Conservation (phyloP, 257 asterid genomes). For the Pogostemon cablin region DNA sequence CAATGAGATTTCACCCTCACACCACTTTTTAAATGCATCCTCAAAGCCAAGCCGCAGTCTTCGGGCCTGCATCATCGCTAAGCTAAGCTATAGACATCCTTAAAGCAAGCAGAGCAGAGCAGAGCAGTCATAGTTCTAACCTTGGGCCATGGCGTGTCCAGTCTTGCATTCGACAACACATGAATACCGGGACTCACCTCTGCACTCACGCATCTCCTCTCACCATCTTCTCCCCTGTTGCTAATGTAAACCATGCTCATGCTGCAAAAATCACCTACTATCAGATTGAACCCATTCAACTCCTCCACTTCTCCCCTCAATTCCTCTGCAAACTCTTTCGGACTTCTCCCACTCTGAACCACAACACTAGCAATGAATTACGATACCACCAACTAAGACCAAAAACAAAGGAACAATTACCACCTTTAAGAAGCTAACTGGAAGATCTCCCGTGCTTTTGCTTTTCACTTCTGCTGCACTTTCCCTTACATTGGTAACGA, state of each 20-base stretch:
- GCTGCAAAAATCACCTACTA: constrained; percentile 67
- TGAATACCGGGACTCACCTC: constrained; percentile 91
- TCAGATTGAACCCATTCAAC: constrained; percentile 73
- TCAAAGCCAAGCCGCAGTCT: constrained; percentile 47
- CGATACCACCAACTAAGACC: too few relatives aligned
- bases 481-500: constrained; percentile 83
- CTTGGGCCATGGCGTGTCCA: constrained; percentile 92
- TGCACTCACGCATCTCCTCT: constrained; percentile 36
- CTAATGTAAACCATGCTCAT: constrained; percentile 79
- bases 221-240: constrained; percentile 59
- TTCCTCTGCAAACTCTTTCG: constrained; percentile 67
- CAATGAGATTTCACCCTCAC: constrained; percentile 40
- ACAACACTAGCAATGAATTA: background rate
- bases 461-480: constrained; percentile 35
- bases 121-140: constrained; percentile 31
- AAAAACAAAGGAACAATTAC: background rate
- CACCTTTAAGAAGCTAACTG: constrained; percentile 70
- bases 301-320: constrained; percentile 50
- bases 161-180: constrained; percentile 73
- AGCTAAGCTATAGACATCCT: background rate
- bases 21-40: constrained; percentile 35
- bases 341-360: constrained; percentile 58
- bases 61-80: constrained; percentile 46
- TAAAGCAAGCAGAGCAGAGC: background rate
- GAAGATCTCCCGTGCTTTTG: constrained; percentile 76